A percentile compares a stretch with the other conserved stretches of the same genome.
Conservation (phyloP, 352 stramenopile genomes). For the Phytophthora hybrid region DNA sequence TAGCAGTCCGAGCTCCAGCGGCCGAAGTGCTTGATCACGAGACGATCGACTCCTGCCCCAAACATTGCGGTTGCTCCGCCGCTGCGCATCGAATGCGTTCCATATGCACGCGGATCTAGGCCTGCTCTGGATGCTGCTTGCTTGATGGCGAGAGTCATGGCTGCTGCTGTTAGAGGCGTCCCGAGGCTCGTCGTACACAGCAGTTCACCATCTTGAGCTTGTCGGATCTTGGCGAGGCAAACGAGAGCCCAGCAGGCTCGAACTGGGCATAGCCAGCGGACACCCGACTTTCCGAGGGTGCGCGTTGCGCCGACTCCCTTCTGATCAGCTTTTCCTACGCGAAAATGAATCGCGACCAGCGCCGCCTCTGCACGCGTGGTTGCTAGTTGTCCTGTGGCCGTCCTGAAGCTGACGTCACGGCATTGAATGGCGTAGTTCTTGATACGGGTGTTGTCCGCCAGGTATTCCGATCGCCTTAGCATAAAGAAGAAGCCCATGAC, state of each 20-base stretch:
- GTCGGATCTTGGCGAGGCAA: neutral
- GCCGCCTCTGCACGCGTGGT: neutral
- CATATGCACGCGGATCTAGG: constrained; percentile 1
- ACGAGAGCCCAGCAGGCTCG: constrained; percentile 6
- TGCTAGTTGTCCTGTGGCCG: neutral
- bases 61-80: constrained; percentile 30
- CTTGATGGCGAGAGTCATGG: constrained; percentile 13
- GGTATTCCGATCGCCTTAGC: constrained; percentile 15
- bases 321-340: constrained; percentile 12
- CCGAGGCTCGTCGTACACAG: neutral
- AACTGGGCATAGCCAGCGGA: constrained; percentile 16
- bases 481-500: constrained; percentile 31
- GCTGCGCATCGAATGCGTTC: constrained; percentile 23
- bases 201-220: neutral
- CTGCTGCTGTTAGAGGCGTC: neutral
- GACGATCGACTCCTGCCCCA: constrained; percentile 14
- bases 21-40: constrained; percentile 31
- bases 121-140: neutral
- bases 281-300: constrained; percentile 4
- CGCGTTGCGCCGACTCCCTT: neutral
- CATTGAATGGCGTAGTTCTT: constrained; percentile 7
- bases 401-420: neutral
- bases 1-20: constrained; percentile 25
- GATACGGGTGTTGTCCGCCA: neutral
- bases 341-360: constrained; percentile 7